Evolutionary conservation across 352 stramenopile genomes (phyloP).

Genomic region (Phytophthora cryptogea): DNA sequence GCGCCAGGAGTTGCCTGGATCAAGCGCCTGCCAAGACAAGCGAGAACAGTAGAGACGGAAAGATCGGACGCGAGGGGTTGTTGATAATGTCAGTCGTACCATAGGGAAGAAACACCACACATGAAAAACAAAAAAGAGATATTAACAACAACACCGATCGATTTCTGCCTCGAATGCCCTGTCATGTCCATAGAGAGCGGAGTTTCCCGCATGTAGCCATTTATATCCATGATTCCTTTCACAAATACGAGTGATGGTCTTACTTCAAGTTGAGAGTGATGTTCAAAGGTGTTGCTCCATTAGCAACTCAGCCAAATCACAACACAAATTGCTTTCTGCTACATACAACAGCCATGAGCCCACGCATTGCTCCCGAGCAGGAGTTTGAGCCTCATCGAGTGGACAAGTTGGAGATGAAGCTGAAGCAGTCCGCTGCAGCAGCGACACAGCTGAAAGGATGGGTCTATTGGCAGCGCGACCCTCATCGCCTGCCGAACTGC

Average conservation of each 20-base stretch:
- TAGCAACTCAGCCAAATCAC: neutral
- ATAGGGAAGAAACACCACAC: conserved; percentile 33
- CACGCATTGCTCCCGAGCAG: neutral
- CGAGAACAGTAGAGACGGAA: conserved; percentile 5
- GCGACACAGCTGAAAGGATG: conserved; percentile 31
- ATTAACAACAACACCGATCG: conserved; percentile 15
- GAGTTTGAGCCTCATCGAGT: neutral
- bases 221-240: conserved; percentile 12
- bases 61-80: conserved; percentile 26
- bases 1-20: conserved; percentile 1
- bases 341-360: neutral
- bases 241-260: conserved; percentile 20
- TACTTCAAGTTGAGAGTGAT: conserved; percentile 20
- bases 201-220: neutral
- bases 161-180: neutral
- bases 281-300: conserved; percentile 1
- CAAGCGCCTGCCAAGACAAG: conserved; percentile 17
- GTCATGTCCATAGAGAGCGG: neutral
- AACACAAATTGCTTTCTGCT: conserved; percentile 2
- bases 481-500: conserved; percentile 38
- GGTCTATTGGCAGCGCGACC: conserved; percentile 74
- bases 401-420: conserved; percentile 6
- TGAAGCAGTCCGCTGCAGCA: conserved; percentile 1
- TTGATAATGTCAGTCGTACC: conserved; percentile 61
- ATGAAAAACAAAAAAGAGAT: conserved; percentile 25